Evolutionary conservation across 805 yeast species (phyloP), one percentile per base, ranked within the genome.

Genomic region (Ogataea paradorogensis): DNA sequence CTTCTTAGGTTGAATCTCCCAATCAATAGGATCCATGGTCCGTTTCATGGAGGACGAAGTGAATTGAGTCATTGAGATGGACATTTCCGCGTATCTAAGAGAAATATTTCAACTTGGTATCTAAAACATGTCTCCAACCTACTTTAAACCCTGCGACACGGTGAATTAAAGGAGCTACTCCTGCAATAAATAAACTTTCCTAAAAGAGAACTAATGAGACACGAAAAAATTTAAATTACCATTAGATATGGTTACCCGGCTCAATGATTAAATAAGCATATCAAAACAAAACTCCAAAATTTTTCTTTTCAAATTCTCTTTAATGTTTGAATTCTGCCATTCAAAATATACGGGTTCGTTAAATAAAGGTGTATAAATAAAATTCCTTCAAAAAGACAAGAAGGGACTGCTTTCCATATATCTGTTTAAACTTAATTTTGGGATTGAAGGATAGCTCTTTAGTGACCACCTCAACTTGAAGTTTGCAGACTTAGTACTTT

Each of bases 1-100:
- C 23, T 38, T 33, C 27, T 44, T 44, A n/a, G 34, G 38, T 14
- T 33, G 42, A 13, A 33, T 25, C n/a, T 33, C 42, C 42, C 37
- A 29, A 15, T 39, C 42, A n/a, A 33, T 28, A 7, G 42, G 38
- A 33, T 39, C 42, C 30, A 33, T 13, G n/a, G 34, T 26, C 18
- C 43, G 22, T 25, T 34, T 34, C n/a, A 28, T 15, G 4, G 28
- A 2, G 15, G 39, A 25, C 3, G 35, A 26, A 9, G 24, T n/a
- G 22, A 24, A 22, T 18, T n/a, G 14, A 10, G 33, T 16, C 27
- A 32, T 9, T 31, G 33, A 18, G 13, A 30, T 27, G 7, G 31
- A 30, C 41, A 37, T 37, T 10, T 30, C 16, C 9, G 18, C 20
- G 31, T 1, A 9, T 26, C 8, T 10, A 10, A 27, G 27, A 32